phyloP scores from a whole-genome alignment of 495 filamentous ascomycete genomes.

The Aspergillus avenaceus region DNA sequence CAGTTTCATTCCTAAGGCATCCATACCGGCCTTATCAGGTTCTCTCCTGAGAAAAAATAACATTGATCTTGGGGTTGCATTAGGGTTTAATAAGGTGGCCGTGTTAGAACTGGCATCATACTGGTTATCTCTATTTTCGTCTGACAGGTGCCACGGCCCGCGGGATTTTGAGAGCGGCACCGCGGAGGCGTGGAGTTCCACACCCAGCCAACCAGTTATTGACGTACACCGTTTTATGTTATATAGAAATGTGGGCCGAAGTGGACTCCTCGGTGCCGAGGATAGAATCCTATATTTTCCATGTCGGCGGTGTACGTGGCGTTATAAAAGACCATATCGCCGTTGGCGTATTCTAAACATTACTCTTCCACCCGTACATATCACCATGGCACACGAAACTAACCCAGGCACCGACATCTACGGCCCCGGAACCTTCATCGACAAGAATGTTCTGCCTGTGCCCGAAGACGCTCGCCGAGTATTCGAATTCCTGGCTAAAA shows the following conservation, averaged over 20 bases:
- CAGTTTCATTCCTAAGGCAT: too few relatives aligned
- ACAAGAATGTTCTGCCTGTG: constrained; percentile 18
- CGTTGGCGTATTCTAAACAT: too few relatives aligned
- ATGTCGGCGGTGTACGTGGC: background rate
- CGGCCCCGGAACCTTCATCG: constrained; percentile 27
- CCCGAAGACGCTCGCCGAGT: constrained; percentile 24
- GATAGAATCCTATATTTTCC: background rate
- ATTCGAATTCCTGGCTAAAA: constrained; percentile 19
- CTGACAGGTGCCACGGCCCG: background rate
- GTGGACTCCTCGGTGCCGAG: background rate
- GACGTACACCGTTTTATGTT: too few relatives aligned
- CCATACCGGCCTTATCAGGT: too few relatives aligned
- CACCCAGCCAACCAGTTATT: too few relatives aligned
- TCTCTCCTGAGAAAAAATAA: too few relatives aligned
- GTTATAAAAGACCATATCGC: too few relatives aligned
- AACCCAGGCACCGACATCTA: constrained; percentile 18
- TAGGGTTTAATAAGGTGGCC: too few relatives aligned
- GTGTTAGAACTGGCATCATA: background rate
- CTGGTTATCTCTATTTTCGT: background rate
- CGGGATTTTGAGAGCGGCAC: background rate
- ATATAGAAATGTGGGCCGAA: background rate
- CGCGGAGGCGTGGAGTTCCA: constrained; percentile 1
- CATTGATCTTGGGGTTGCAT: too few relatives aligned
- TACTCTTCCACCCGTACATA: too few relatives aligned
- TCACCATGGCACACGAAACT: constrained; percentile 13